Conservation (phyloP, 192 early-diverging fungal species). For the Coemansia reversa region DNA sequence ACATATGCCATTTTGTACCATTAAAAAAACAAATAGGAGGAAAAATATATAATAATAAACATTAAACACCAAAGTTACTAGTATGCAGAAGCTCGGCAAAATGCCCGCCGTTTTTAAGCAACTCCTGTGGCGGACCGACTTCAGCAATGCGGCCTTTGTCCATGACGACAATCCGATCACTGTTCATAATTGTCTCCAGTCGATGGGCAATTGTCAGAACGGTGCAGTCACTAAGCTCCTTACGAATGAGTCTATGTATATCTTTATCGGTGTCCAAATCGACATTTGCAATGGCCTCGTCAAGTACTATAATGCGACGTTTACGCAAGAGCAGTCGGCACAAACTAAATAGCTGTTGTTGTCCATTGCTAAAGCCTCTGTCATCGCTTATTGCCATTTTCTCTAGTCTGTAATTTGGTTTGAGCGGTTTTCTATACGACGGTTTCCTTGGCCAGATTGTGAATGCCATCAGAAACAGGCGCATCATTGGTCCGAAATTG, state of each 20-base stretch:
- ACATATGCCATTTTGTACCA: not conserved
- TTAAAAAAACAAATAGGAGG: not conserved
- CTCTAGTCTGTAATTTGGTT: not conserved
- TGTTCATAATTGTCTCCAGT: slow-evolving; percentile 65
- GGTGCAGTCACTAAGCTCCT: slow-evolving; percentile 51
- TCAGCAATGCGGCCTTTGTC: slow-evolving; percentile 67
- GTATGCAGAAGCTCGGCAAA: slow-evolving; percentile 31
- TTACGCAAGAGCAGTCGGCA: slow-evolving; percentile 59
- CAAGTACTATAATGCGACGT: slow-evolving; percentile 60
- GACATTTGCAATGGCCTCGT: slow-evolving; percentile 69
- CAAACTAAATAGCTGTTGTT: slow-evolving; percentile 65
- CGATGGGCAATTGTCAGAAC: slow-evolving; percentile 74
- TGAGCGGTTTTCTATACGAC: slow-evolving; percentile 5
- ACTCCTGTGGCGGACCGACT: slow-evolving; percentile 59
- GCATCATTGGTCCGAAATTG: too few relatives aligned
- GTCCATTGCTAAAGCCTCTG: slow-evolving; percentile 46
- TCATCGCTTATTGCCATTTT: slow-evolving; percentile 2
- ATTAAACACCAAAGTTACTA: slow-evolving; percentile 18
- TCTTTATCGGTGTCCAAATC: slow-evolving; percentile 45
- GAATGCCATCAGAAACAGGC: not conserved
- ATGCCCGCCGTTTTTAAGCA: slow-evolving; percentile 54
- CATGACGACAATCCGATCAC: slow-evolving; percentile 72
- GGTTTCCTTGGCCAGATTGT: slow-evolving; percentile 12
- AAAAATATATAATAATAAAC: not conserved
- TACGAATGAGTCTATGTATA: slow-evolving; percentile 46